Percentiles rank a stretch among this genome's conserved stretches.
Evolutionary conservation across 345 rosid genomes (phyloP).

Genomic region (Abelmoschus esculentus): DNA sequence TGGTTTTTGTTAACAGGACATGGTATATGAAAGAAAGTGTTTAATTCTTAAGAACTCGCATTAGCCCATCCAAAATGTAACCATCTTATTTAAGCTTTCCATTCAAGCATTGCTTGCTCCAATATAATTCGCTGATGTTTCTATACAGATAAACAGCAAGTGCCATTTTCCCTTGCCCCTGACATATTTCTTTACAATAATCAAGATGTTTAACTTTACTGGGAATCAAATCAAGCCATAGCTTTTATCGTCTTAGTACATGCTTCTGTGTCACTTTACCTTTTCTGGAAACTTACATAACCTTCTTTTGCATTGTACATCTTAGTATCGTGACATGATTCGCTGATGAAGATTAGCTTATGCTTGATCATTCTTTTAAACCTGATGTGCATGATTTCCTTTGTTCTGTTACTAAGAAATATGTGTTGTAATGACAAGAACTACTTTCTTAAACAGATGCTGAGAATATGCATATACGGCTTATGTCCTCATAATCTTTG

Average conservation of each 20-base stretch:
- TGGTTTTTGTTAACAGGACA: too few species aligned
- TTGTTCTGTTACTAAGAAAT: background rate
- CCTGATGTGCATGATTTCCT: background rate
- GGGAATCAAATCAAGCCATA: background rate
- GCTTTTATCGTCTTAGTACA: background rate
- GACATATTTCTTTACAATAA: background rate
- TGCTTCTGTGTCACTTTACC: background rate
- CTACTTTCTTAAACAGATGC: conserved; percentile 33
- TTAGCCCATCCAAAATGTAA: too few species aligned
- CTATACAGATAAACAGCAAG: background rate
- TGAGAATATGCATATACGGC: conserved; percentile 62
- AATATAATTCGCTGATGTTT: background rate
- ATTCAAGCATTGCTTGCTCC: background rate
- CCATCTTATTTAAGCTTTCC: too few species aligned
- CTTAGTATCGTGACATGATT: background rate
- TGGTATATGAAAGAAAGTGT: too few species aligned
- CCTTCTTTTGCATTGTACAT: background rate
- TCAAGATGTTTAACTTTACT: background rate
- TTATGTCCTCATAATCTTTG: conserved; percentile 25
- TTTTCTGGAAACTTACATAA: background rate
- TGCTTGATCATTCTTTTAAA: background rate
- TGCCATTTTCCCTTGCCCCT: background rate
- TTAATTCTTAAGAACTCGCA: too few species aligned
- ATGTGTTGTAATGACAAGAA: background rate
- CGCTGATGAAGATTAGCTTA: background rate